phyloP scores from a whole-genome alignment of 108 stramenopile genomes.

The Cyclotella sp. region DNA sequence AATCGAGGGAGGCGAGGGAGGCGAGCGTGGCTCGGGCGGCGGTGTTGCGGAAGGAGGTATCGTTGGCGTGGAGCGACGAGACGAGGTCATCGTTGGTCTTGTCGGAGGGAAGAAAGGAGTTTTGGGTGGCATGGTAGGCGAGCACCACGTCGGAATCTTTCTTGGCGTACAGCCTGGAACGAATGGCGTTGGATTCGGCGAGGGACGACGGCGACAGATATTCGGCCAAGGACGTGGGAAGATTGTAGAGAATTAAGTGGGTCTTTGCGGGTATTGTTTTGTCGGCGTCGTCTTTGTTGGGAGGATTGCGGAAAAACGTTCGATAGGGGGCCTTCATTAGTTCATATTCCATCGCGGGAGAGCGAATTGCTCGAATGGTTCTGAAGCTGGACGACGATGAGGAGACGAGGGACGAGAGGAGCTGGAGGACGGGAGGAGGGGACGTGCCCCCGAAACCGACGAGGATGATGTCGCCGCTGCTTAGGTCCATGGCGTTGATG shows the following conservation, averaged over 20 bases:
- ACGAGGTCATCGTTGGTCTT: conserved; percentile 37
- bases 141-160: conserved; percentile 49
- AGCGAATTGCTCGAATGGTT: conserved; percentile 64
- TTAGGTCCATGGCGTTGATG: background rate
- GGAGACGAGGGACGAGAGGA: conserved; percentile 57
- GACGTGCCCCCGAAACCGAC: conserved; percentile 85
- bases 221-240: conserved; percentile 76
- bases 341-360: conserved; percentile 65
- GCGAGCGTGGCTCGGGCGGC: conserved; percentile 44
- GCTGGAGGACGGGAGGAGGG: conserved; percentile 70
- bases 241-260: conserved; percentile 69
- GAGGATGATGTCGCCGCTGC: conserved; percentile 39
- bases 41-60: conserved; percentile 34
- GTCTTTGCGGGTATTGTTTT: background rate
- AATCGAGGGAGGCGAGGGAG: conserved; percentile 60
- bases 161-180: conserved; percentile 41
- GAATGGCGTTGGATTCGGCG: conserved; percentile 68
- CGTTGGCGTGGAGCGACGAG: conserved; percentile 20
- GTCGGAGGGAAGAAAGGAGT: conserved; percentile 44
- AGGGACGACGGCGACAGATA: conserved; percentile 55
- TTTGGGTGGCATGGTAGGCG: conserved; percentile 57
- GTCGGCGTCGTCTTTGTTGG: conserved; percentile 9
- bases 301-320: conserved; percentile 60
- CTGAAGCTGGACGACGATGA: conserved; percentile 44
- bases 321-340: conserved; percentile 77